Conservation (phyloP, 495 filamentous ascomycete genomes). For the Neurospora intermedia region DNA sequence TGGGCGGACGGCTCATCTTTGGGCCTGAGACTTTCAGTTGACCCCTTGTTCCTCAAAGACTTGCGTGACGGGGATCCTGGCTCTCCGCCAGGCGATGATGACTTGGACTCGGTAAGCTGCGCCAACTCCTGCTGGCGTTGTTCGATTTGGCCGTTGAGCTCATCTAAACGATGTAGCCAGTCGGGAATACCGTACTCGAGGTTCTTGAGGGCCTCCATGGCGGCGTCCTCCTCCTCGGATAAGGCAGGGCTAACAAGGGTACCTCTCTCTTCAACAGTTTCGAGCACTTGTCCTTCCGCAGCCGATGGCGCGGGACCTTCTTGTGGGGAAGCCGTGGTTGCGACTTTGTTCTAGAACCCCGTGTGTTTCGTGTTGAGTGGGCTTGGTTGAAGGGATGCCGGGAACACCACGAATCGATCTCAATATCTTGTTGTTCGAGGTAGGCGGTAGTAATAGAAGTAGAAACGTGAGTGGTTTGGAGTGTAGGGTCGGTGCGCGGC, state of each 20-base stretch:
- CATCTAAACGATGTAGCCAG: constrained; percentile 59
- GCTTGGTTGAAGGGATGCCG: not conserved
- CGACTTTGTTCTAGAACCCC: not conserved
- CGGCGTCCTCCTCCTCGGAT: constrained; percentile 24
- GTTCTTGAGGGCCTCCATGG: constrained; percentile 53
- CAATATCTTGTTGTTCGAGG: not conserved
- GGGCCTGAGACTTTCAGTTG: constrained; percentile 51
- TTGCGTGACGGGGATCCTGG: constrained; percentile 20
- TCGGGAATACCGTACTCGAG: constrained; percentile 53
- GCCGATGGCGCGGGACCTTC: not conserved
- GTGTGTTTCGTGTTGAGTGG: not conserved
- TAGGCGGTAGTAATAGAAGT: not conserved
- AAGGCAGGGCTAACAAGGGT: not conserved
- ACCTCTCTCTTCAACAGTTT: not conserved
- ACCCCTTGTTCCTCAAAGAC: constrained; percentile 48
- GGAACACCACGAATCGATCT: not conserved
- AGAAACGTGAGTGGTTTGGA: not conserved
- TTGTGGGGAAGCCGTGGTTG: not conserved
- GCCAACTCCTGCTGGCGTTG: constrained; percentile 60
- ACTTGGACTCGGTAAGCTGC: constrained; percentile 27
- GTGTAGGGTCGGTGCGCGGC: not conserved
- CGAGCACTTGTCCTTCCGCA: not conserved
- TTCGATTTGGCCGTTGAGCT: constrained; percentile 56
- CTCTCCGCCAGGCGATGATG: constrained; percentile 12
- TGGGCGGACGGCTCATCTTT: constrained; percentile 35